Percentiles rank a stretch among this genome's conserved stretches.
Conservation (phyloP, 192 early-diverging fungal genomes). For the Allomyces macrogynus region DNA sequence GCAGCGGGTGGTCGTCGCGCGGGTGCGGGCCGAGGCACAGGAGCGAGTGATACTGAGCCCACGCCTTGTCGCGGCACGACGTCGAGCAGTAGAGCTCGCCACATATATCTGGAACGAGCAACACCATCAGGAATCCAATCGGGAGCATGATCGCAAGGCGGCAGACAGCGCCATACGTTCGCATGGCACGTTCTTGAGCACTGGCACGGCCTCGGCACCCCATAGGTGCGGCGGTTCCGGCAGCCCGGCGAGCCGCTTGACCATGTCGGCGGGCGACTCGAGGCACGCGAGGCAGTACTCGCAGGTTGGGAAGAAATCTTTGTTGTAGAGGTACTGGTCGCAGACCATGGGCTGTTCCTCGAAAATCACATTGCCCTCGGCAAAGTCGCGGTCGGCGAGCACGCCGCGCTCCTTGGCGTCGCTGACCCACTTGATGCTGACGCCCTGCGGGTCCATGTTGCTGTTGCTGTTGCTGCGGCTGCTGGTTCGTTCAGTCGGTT, state of each 20-base stretch:
- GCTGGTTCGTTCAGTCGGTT: no score
- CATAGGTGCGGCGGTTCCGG: background rate
- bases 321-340: constrained; percentile 4
- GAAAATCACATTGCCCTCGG: constrained; percentile 1
- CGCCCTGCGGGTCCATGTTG: background rate
- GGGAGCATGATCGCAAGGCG: background rate
- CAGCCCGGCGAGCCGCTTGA: constrained; percentile 2
- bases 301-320: constrained; percentile 1
- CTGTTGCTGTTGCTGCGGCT: background rate
- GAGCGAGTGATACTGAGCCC: background rate
- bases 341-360: constrained; percentile 2
- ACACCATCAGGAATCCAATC: background rate
- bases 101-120: background rate
- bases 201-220: background rate
- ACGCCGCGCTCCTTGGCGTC: constrained; percentile 3
- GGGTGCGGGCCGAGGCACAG: background rate
- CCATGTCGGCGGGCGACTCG: constrained; percentile 1
- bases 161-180: background rate
- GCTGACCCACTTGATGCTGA: constrained; percentile 3
- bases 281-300: constrained; percentile 1
- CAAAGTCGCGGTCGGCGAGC: constrained; percentile 2
- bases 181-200: no score
- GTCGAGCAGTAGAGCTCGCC: background rate
- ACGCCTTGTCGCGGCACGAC: background rate
- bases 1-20: background rate